Conservation (phyloP, 164 flowering plant genomes). For the Euptelea pleiosperma region DNA sequence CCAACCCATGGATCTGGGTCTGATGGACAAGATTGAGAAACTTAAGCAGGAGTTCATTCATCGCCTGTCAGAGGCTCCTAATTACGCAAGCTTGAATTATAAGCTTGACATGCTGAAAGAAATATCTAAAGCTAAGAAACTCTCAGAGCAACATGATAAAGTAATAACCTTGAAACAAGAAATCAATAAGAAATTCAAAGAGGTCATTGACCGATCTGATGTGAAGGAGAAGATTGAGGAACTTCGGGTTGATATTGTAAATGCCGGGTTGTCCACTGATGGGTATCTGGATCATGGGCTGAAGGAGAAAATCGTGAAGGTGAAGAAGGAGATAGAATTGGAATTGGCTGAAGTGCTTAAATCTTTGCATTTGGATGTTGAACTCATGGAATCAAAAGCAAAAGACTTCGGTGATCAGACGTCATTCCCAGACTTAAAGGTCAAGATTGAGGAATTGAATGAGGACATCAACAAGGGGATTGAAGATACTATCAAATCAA, state of each 20-base stretch:
- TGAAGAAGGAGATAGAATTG: constrained; percentile 51
- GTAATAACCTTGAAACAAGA: constrained; percentile 38
- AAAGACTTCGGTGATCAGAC: constrained; percentile 19
- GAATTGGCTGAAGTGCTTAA: constrained; percentile 40
- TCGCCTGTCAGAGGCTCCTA: constrained; percentile 55
- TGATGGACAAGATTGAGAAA: constrained; percentile 48
- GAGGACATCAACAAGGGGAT: constrained; percentile 42
- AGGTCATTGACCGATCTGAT: constrained; percentile 40
- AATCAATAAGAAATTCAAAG: constrained; percentile 46
- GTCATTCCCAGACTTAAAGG: constrained; percentile 24
- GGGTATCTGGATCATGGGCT: constrained; percentile 38
- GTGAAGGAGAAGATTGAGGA: constrained; percentile 46
- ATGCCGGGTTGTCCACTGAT: constrained; percentile 31
- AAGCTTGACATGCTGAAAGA: constrained; percentile 71
- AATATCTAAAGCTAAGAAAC: constrained; percentile 40
- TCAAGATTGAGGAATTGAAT: constrained; percentile 41
- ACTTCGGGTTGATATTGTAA: constrained; percentile 40
- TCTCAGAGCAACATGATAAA: constrained; percentile 35
- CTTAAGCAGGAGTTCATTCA: constrained; percentile 47
- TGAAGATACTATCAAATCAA: constrained; percentile 37
- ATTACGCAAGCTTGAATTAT: constrained; percentile 45
- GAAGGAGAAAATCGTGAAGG: constrained; percentile 42
- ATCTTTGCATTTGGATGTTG: constrained; percentile 48
- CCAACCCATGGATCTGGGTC: constrained; percentile 28
- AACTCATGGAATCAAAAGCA: constrained; percentile 25